A percentile compares a stretch with the other conserved stretches of the same genome.
Conservation (phyloP, 2,329 filamentous ascomycete genomes). For the Fusarium tuaranense region DNA sequence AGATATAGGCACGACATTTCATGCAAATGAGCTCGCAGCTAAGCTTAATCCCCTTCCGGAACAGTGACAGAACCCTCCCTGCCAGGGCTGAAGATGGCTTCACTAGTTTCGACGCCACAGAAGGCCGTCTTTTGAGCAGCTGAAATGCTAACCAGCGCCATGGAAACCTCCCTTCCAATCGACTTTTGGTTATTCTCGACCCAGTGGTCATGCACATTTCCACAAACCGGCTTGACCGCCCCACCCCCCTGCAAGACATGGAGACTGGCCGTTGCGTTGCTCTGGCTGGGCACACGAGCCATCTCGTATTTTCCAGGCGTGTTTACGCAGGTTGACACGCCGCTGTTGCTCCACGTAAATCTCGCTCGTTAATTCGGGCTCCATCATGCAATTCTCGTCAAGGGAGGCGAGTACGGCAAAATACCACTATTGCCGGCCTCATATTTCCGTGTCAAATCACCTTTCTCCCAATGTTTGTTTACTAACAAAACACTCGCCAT, state of each 20-base stretch:
- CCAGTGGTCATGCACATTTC: conserved; percentile 11
- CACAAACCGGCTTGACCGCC: background rate
- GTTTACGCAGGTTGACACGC: background rate
- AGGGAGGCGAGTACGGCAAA: background rate
- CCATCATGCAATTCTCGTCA: background rate
- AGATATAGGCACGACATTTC: background rate
- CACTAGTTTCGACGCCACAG: conserved; percentile 18
- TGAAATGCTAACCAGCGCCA: conserved; percentile 6
- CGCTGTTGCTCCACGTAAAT: background rate
- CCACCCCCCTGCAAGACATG: background rate
- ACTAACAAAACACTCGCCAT: background rate
- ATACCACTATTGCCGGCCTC: background rate
- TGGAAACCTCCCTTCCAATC: conserved; percentile 10
- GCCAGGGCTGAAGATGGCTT: conserved; percentile 11
- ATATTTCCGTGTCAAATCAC: background rate
- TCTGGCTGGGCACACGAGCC: background rate
- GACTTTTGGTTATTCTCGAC: conserved; percentile 3
- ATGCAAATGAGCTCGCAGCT: background rate
- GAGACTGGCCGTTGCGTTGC: background rate
- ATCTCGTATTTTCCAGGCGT: background rate
- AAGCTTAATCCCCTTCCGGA: conserved; percentile 5
- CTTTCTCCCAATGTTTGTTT: background rate
- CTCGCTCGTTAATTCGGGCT: background rate
- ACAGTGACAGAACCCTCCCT: background rate
- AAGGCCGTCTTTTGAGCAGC: conserved; percentile 1